Evolutionary conservation across 2,329 filamentous ascomycete species (phyloP), one percentile per base, ranked within the genome.

Genomic region (Fusarium nanum): DNA sequence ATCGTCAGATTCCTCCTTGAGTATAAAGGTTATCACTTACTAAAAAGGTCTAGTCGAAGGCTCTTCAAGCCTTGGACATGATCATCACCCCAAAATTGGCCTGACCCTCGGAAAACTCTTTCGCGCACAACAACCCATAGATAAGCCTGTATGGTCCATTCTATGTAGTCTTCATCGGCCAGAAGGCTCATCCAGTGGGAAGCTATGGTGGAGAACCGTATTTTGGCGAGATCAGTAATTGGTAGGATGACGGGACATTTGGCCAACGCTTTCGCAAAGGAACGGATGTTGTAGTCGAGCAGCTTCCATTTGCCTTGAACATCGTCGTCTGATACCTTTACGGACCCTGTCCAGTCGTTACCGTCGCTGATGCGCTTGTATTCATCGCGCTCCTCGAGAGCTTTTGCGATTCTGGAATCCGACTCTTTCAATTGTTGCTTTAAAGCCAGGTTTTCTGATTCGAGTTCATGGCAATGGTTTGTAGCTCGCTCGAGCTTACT

Each of bases 251-350:
- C 5, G 13, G 2, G 34, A 7, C 23, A 56, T 10, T 56, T 64
- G 20, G 25, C 25, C 9, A 62, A 20, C 14, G 20, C 23, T 1
- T 23, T 30, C 16, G 49, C 55, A 10, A 62, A 7, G 18, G 41
- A 25, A 18, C 27, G 34, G 10, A 63, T 58, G 20, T 57, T 64
- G 9, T 65, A 66, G 14, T 34, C 18, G 10, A 61, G 45, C 20
- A 50, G 22, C 12, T 66, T 64, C 60, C 60, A 64, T 3, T 54
- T 45, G 40, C 27, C 37, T 4, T 6, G 27, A n/a, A 64, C n/a
- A n/a, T 3, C 11, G 28, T 58, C 12, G 10, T 65, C 59, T 0
- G 62, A 42, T 9, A 34, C 5, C 13, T 65, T 64, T 3, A 4
- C 8, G 1, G 32, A 16, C 2, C 41, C 20, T 16, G 23, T 20